Base-by-base conservation (phyloP, 2,329 filamentous ascomycete genomes). In the Cladophialophora exuberans region DNA sequence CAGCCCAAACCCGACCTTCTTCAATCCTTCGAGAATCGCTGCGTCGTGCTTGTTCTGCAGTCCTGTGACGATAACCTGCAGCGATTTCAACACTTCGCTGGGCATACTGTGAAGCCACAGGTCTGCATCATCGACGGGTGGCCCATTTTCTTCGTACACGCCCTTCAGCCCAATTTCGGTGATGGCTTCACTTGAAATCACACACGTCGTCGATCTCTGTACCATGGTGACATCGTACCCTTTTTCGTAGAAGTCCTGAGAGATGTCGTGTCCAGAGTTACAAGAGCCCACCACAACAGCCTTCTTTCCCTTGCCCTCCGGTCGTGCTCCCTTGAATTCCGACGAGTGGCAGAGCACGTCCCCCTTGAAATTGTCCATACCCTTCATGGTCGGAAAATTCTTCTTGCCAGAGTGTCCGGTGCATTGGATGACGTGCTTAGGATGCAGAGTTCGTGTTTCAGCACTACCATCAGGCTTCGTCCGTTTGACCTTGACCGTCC, bases 361-460 rank as follows among this genome's bases (percentile, higher is more conserved):
- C 0, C 86, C 86, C 54, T 79, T 71, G 72, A 88, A 89, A 1
- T 63, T 68, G 0, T 79, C 75, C 7, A 81, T 73, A 45, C 66
- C 78, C 54, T 67, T 78, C 71, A 75, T 82, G 1, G 65, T 60
- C 0, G 67, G 78, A 7, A 82, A 68, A 52, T 83, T 76, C 25
- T 82, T 85, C 69, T 87, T 83, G 2, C 86, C 86, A 0, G 83
- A 84, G 63, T 87, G 85, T 0, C 86, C 86, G 0, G 86, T 89
- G 1, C 83, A 83, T 63, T 87, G 83, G 39, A 89, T 78, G 25
- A 89, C 68, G 58, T 89, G 85, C 4, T 75, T 79, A 0, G 86
- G 85, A 31, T 81, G 77, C 33, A 89, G 69, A 0, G 77, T 83
- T 15, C 83, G 77, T 1, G 72, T 78, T 60, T 83, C 76, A 0